Evolutionary conservation across 257 asterid species (phyloP).

Genomic region (Mentha longifolia): DNA sequence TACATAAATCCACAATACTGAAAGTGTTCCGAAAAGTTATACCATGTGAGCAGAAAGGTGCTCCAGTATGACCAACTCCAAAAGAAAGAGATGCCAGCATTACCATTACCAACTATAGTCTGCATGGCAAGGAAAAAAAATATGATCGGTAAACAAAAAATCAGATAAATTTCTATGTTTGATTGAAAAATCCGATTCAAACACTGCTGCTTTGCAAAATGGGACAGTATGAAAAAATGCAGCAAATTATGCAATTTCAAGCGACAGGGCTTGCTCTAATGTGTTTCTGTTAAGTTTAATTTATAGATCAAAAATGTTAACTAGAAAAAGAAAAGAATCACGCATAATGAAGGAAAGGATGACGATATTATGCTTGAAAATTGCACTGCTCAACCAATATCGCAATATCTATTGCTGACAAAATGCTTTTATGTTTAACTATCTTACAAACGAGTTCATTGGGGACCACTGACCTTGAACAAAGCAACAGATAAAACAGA

Average conservation of each 20-base stretch:
- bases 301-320: background rate
- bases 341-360: too few relatives aligned
- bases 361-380: background rate
- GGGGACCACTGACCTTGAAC: too few relatives aligned
- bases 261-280: background rate
- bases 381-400: constrained; percentile 12
- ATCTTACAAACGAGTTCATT: too few relatives aligned
- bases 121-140: constrained; percentile 44
- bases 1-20: background rate
- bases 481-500: background rate
- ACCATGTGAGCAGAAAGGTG: constrained; percentile 98
- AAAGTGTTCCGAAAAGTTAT: constrained; percentile 33
- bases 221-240: constrained; percentile 29
- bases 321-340: background rate
- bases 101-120: constrained; percentile 75
- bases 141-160: constrained; percentile 24
- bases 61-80: constrained; percentile 99
- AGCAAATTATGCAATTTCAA: background rate
- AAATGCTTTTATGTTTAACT: too few relatives aligned
- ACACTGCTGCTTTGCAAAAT: background rate
- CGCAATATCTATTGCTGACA: constrained; percentile 5
- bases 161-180: background rate
- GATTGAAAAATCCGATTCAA: background rate
- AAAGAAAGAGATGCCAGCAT: constrained; percentile 95
- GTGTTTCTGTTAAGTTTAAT: background rate